Evolutionary conservation across 202 grass and related monocot species (phyloP).

Genomic region (Carex arenaria): DNA sequence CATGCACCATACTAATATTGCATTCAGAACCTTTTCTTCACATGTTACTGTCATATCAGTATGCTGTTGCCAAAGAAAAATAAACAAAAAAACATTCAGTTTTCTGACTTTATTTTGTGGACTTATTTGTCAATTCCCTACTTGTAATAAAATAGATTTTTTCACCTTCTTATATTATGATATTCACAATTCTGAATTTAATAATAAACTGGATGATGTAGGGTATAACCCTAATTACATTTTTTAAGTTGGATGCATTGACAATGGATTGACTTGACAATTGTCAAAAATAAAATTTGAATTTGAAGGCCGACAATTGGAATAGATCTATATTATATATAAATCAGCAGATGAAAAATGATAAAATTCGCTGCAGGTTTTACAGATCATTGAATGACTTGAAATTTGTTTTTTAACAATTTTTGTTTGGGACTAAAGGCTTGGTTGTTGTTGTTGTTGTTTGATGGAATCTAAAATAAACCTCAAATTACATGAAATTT

Average conservation of each 20-base stretch:
- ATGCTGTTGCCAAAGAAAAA: conserved; percentile 42
- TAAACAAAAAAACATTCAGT: background rate
- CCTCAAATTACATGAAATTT: background rate
- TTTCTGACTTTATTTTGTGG: background rate
- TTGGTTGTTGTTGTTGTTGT: too few species aligned
- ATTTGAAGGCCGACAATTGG: background rate
- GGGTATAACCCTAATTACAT: background rate
- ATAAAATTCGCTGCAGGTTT: background rate
- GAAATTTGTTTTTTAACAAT: background rate
- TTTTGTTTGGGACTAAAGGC: too few species aligned
- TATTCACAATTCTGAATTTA: background rate
- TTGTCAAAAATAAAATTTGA: background rate
- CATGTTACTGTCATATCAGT: conserved; percentile 91
- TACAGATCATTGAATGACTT: background rate
- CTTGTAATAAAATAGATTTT: background rate
- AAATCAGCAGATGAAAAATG: background rate
- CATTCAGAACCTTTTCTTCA: conserved; percentile 91
- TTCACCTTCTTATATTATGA: background rate
- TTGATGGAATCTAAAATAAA: background rate
- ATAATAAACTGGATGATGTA: background rate
- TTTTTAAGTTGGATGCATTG: background rate
- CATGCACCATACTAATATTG: conserved; percentile 82
- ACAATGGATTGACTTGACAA: background rate
- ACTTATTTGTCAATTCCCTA: background rate
- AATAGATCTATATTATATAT: background rate